Percentiles rank a stretch among this genome's conserved stretches.
phyloP scores from a whole-genome alignment of 345 rosid genomes.

The Linum usitatissimum region DNA sequence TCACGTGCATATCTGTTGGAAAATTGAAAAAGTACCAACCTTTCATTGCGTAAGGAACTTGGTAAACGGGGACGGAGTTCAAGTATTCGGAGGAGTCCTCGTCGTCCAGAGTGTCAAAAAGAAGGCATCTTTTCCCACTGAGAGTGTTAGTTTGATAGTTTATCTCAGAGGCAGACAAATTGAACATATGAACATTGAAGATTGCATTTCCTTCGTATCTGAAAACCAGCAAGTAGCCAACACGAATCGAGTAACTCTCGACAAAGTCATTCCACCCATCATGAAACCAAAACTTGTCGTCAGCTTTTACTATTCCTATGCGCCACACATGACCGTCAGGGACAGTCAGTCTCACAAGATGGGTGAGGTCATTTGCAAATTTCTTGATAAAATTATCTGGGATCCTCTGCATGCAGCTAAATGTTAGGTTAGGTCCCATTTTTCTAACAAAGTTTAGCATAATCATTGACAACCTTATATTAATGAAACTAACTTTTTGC shows the following conservation, averaged over 20 bases:
- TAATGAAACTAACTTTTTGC: no score
- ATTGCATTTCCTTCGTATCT: slow-evolving; percentile 78
- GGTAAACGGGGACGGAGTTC: slow-evolving; percentile 6
- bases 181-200: slow-evolving; percentile 65
- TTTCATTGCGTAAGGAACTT: background rate
- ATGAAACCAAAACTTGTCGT: slow-evolving; percentile 64
- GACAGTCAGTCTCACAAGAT: slow-evolving; percentile 58
- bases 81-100: slow-evolving; percentile 1
- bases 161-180: slow-evolving; percentile 39
- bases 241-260: slow-evolving; percentile 54
- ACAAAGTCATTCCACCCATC: slow-evolving; percentile 84
- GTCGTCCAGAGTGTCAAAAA: slow-evolving; percentile 8
- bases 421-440: slow-evolving; percentile 10
- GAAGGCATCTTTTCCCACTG: slow-evolving; percentile 9
- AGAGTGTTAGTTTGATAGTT: slow-evolving; percentile 19
- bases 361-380: slow-evolving; percentile 62
- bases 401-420: slow-evolving; percentile 55
- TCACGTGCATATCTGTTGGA: background rate
- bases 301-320: slow-evolving; percentile 60
- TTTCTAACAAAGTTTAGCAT: background rate
- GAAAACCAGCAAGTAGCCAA: slow-evolving; percentile 70
- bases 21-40: background rate
- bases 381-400: slow-evolving; percentile 69
- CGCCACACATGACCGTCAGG: slow-evolving; percentile 70
- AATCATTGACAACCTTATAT: background rate